Percentiles rank a stretch among this genome's conserved stretches.
Evolutionary conservation across 2,329 filamentous ascomycete genomes (phyloP).

Genomic region (Bipolaris zeicola): DNA sequence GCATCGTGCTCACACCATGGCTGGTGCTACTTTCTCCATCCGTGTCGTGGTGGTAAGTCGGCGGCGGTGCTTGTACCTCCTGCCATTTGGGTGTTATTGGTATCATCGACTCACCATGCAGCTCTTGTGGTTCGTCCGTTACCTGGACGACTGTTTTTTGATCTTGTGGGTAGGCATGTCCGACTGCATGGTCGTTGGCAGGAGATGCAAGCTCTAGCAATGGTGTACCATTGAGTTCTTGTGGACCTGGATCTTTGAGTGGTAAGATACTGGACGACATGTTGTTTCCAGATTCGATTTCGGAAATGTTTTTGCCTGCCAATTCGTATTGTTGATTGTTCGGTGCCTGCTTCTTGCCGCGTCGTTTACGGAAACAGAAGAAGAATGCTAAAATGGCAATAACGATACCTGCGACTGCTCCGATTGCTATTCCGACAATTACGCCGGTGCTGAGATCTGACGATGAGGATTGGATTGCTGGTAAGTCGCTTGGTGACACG

Average conservation of each 20-base stretch:
- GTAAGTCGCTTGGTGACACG: slow-evolving; percentile 10
- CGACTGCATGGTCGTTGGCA: slow-evolving; percentile 5
- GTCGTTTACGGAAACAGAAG: slow-evolving; percentile 26
- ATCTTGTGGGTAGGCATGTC: slow-evolving; percentile 21
- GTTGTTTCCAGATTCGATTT: slow-evolving; percentile 19
- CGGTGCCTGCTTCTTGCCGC: neutral
- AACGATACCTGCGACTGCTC: slow-evolving; percentile 23
- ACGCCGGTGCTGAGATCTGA: slow-evolving; percentile 32
- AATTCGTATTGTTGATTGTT: slow-evolving; percentile 28
- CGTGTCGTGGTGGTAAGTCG: slow-evolving; percentile 25
- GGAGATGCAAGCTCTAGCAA: slow-evolving; percentile 32
- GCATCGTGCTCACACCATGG: slow-evolving; percentile 28
- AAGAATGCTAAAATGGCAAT: slow-evolving; percentile 27
- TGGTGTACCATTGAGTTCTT: slow-evolving; percentile 35
- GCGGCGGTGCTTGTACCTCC: slow-evolving; percentile 25
- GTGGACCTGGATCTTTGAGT: slow-evolving; percentile 23
- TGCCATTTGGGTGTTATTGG: slow-evolving; percentile 30
- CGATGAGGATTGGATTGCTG: slow-evolving; percentile 3
- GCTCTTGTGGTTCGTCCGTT: slow-evolving; percentile 32
- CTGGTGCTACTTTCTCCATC: slow-evolving; percentile 25
- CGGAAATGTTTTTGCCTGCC: slow-evolving; percentile 26
- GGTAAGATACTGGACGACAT: slow-evolving; percentile 4
- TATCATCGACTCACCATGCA: slow-evolving; percentile 28
- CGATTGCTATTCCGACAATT: slow-evolving; percentile 43
- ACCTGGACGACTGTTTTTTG: slow-evolving; percentile 29